These are phyloP conservation scores for Ophiostoma himal-ulmi DNA, from an alignment of 2,329 filamentous ascomycete species.

Conservation along the genomic window DNA sequence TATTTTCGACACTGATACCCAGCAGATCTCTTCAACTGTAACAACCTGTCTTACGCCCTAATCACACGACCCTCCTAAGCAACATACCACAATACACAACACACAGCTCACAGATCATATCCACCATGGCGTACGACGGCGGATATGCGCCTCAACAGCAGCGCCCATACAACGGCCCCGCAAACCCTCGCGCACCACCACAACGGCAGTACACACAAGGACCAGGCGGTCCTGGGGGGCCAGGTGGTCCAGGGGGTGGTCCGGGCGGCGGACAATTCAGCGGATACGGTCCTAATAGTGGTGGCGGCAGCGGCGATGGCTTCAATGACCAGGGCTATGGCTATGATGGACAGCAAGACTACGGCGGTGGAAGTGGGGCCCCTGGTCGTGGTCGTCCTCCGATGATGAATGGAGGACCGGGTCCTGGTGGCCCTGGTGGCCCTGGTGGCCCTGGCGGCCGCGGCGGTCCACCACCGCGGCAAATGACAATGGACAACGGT, in stretches of 20 bases:
- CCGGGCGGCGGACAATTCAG: conserved; percentile 28
- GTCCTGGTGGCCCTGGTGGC: conserved; percentile 22
- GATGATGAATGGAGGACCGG: conserved; percentile 27
- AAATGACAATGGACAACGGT: conserved; percentile 32
- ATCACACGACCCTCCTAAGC: neutral
- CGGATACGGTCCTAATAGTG: conserved; percentile 35
- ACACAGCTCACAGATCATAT: neutral
- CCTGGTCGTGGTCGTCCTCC: conserved; percentile 36
- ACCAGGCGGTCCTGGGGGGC: conserved; percentile 28
- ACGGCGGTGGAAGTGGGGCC: conserved; percentile 32
- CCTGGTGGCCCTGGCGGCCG: conserved; percentile 35
- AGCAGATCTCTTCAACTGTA: neutral
- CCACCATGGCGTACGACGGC: conserved; percentile 47
- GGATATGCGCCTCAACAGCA: conserved; percentile 37
- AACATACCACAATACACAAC: neutral
- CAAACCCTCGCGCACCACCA: conserved; percentile 38
- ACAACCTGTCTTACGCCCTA: neutral
- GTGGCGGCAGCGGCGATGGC: conserved; percentile 26
- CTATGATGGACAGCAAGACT: conserved; percentile 42
- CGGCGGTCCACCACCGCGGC: conserved; percentile 41
- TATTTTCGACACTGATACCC: neutral
- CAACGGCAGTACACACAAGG: conserved; percentile 35
- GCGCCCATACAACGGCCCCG: conserved; percentile 45
- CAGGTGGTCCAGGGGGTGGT: conserved; percentile 28
- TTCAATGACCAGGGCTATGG: conserved; percentile 41